Evolutionary conservation across 106 monocot genomes (phyloP).

Genomic region (Xerophyta viscosa): DNA sequence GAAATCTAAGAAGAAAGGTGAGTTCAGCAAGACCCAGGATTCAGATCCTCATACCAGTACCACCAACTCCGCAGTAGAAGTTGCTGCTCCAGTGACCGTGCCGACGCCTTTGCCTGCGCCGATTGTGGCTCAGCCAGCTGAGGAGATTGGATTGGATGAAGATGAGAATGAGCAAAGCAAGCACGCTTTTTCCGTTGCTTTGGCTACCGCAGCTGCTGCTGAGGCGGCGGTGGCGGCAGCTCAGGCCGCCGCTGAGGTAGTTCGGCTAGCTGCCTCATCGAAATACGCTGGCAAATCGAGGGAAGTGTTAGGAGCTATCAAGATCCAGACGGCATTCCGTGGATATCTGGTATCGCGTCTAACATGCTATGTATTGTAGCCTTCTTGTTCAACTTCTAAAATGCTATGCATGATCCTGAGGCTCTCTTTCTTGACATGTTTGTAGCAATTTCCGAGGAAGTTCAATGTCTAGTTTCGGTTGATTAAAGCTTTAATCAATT

Average conservation of each 20-base stretch:
- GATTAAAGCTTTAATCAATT: too few relatives aligned
- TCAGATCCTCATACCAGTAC: slow-evolving; percentile 25
- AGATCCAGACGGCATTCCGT: slow-evolving; percentile 69
- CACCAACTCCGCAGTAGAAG: slow-evolving; percentile 15
- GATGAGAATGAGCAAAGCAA: slow-evolving; percentile 30
- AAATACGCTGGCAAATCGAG: slow-evolving; percentile 28
- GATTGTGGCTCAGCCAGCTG: slow-evolving; percentile 3
- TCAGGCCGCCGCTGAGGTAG: slow-evolving; percentile 28
- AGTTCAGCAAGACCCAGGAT: slow-evolving; percentile 13
- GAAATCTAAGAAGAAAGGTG: slow-evolving; percentile 24
- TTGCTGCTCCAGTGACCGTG: neutral
- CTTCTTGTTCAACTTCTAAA: neutral
- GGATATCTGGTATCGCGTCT: slow-evolving; percentile 47
- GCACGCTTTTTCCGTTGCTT: slow-evolving; percentile 11
- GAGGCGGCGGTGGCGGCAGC: slow-evolving; percentile 23
- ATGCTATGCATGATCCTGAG: too few relatives aligned
- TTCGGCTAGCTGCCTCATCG: slow-evolving; percentile 7
- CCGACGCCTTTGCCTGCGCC: slow-evolving; percentile 19
- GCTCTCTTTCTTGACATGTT: neutral
- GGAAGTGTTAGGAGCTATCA: slow-evolving; percentile 52
- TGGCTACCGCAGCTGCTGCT: slow-evolving; percentile 19
- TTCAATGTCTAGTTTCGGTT: too few relatives aligned
- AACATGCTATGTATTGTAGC: neutral
- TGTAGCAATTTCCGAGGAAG: too few relatives aligned
- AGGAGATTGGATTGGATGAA: slow-evolving; percentile 8